A percentile compares a stretch with the other conserved stretches of the same genome.
Evolutionary conservation across 176 grass and related monocot species (phyloP).

Genomic region (Oryza meridionalis): DNA sequence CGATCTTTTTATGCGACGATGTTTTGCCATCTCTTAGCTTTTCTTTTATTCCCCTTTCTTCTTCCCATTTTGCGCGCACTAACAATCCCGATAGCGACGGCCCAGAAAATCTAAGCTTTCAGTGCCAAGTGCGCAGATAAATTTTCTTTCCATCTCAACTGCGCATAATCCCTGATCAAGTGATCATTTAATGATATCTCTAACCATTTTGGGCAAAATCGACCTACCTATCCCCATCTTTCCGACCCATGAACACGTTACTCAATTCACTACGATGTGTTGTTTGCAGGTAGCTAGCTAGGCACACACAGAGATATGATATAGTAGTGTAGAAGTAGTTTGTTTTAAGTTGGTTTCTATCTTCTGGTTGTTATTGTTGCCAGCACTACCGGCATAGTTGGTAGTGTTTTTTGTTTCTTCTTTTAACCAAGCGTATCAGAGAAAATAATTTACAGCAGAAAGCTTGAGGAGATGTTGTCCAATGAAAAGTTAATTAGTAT

Average conservation of each 20-base stretch:
- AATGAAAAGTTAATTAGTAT: slow-evolving; percentile 39
- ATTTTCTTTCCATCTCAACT: slow-evolving; percentile 46
- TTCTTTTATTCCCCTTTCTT: slow-evolving; percentile 1
- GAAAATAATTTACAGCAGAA: slow-evolving; percentile 29
- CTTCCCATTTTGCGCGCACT: slow-evolving; percentile 46
- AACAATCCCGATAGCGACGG: slow-evolving; percentile 30
- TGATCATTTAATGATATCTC: slow-evolving; percentile 47
- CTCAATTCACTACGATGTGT: neutral
- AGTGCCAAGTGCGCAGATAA: slow-evolving; percentile 15
- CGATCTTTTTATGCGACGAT: slow-evolving; percentile 19
- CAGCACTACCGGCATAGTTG: slow-evolving; percentile 23
- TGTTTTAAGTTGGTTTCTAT: slow-evolving; percentile 27
- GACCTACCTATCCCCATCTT: slow-evolving; percentile 42
- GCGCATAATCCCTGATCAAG: slow-evolving; percentile 34
- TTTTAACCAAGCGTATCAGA: neutral
- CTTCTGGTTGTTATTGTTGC: slow-evolving; percentile 45
- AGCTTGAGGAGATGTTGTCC: slow-evolving; percentile 36
- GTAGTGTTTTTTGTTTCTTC: neutral
- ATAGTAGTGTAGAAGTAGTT: slow-evolving; percentile 14
- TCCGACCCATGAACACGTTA: slow-evolving; percentile 38
- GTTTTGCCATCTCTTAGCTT: slow-evolving; percentile 36
- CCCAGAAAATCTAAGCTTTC: slow-evolving; percentile 34
- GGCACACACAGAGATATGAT: slow-evolving; percentile 10
- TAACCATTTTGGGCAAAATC: slow-evolving; percentile 27
- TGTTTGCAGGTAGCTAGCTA: slow-evolving; percentile 31